phyloP scores from a whole-genome alignment of 2,329 filamentous ascomycete genomes.

The Lasiodiplodia sp. region DNA sequence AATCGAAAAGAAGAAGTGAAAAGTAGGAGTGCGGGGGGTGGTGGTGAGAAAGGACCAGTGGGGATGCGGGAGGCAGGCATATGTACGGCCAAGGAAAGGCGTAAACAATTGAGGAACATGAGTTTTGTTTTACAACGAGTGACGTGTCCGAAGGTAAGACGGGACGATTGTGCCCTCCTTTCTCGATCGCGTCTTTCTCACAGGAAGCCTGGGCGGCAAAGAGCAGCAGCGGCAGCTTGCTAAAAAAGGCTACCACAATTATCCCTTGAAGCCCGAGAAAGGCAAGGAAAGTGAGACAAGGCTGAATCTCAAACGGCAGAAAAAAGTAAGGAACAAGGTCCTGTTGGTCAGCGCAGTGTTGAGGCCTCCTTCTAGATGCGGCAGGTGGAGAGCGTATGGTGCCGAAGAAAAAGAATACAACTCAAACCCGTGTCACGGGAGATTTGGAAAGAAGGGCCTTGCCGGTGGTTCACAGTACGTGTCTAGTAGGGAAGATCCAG shows the following conservation, averaged over 20 bases:
- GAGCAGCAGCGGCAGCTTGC: constrained; percentile 13
- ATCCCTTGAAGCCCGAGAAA: constrained; percentile 26
- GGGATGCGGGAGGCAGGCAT: neutral
- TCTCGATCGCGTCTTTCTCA: constrained; percentile 9
- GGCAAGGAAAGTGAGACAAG: constrained; percentile 28
- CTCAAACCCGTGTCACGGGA: neutral
- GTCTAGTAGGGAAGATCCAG: constrained; percentile 17
- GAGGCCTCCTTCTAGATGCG: neutral
- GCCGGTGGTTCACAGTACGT: neutral
- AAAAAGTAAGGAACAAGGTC: constrained; percentile 22
- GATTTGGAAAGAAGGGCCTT: constrained; percentile 6
- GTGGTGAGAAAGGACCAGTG: too few species aligned
- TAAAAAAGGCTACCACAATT: constrained; percentile 18
- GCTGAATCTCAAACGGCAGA: constrained; percentile 27
- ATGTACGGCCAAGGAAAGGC: neutral
- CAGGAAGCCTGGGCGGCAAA: neutral
- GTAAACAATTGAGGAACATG: neutral
- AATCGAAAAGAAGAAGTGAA: constrained; percentile 3
- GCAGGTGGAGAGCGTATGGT: neutral
- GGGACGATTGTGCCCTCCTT: neutral
- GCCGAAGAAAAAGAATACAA: constrained; percentile 2
- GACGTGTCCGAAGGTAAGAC: constrained; percentile 24
- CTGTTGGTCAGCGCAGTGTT: neutral
- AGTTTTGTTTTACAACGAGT: constrained; percentile 5
- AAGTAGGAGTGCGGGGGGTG: neutral